These are phyloP conservation scores for Cinnamomum micranthum DNA, from an alignment of 164 flowering plant species.

Conservation along the genomic window DNA sequence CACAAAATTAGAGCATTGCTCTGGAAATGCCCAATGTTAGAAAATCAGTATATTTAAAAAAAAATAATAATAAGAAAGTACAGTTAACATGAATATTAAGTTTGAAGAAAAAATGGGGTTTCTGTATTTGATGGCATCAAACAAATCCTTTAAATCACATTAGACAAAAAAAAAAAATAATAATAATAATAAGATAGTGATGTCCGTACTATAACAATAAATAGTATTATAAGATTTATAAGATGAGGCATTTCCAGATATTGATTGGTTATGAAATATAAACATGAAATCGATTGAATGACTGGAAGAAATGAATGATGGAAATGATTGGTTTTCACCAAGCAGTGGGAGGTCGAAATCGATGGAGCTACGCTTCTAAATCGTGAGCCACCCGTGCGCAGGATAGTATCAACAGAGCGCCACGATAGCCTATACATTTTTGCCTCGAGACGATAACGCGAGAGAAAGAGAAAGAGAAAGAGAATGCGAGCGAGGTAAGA, in stretches of 20 bases:
- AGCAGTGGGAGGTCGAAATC: constrained; percentile 15
- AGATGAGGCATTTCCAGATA: no score
- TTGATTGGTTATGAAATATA: no score
- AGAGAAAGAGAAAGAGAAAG: neutral
- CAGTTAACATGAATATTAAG: neutral
- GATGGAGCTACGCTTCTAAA: constrained; percentile 30
- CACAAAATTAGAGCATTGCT: neutral
- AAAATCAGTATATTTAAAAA: neutral
- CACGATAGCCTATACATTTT: constrained; percentile 57
- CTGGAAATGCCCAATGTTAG: no score
- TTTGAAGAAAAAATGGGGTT: neutral
- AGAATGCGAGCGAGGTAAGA: neutral
- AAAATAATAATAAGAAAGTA: neutral
- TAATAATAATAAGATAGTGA: no score
- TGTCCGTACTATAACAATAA: no score
- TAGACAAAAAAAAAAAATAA: no score
- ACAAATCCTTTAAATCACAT: no score
- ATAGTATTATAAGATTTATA: no score
- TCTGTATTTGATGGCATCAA: no score
- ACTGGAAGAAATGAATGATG: neutral
- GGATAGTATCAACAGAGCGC: constrained; percentile 55
- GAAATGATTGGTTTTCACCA: constrained; percentile 16
- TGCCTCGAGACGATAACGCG: neutral
- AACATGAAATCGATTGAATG: neutral
- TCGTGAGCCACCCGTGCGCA: constrained; percentile 32